Evolutionary conservation across 257 asterid genomes (phyloP), one percentile per base, ranked within the genome.

Genomic region (Coffea eugenioides): DNA sequence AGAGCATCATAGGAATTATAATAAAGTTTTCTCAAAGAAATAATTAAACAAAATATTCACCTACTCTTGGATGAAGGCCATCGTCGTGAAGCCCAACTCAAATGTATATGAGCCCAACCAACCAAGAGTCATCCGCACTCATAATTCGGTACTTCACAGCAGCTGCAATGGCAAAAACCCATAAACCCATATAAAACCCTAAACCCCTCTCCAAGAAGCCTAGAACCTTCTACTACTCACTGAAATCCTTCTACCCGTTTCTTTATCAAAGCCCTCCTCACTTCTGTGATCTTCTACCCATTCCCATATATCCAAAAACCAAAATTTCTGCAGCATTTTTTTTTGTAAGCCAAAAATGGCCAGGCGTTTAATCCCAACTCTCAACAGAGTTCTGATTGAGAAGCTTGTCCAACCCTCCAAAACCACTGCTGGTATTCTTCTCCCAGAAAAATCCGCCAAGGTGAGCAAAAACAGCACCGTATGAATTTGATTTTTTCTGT

Each of bases 351-450:
- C 23, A 11, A 46, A 23, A 75, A 93, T 93, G 98, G 94, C 98
- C 2, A 93, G 81, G 79, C 97, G 98, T 34, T 86, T 94, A 88
- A 84, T 93, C 75, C 97, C 97, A 70, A 80, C 97, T 36, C 82
- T 94, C 25, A 94, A 94, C 90, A 85, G 98, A 75, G 92, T 94
- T 56, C 92, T 95, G 6, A 85, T 95, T n/a, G 98, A 95, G 89
- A 95, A 95, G 77, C 80, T 91, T 57, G 74, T 84, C n/a, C 90
- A 92, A 34, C 98, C 98, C 41, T 84, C 98, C 76, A 93, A 93
- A 86, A 93, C 98, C 80, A 73, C 89, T 16, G 89, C 93, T 23
- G 98, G 98, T 25, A 93, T 95, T 77, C 97, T 95, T 80, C 97
- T 95, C 61, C 98, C 98, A 1, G 98, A 95, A 73, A 90, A 86